phyloP scores from a whole-genome alignment of 495 filamentous ascomycete genomes.

The Hypoxylon fuscum region DNA sequence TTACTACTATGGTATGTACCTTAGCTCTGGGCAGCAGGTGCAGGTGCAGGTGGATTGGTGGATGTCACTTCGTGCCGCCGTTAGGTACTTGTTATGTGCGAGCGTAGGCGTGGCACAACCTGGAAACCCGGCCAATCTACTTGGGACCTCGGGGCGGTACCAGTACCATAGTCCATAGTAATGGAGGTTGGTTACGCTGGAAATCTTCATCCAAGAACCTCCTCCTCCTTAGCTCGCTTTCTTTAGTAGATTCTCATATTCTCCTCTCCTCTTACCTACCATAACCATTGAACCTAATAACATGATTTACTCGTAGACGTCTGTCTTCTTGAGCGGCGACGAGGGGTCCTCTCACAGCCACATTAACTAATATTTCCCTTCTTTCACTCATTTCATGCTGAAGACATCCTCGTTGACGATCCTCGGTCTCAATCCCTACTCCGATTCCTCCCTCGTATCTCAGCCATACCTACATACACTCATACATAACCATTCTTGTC shows the following conservation, averaged over 20 bases:
- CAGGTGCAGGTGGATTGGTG: neutral
- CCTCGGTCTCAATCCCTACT: conserved; percentile 2
- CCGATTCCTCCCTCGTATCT: conserved; percentile 3
- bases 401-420: conserved; percentile 2
- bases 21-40: conserved; percentile 14
- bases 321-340: conserved; percentile 21
- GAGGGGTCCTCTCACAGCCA: conserved; percentile 10
- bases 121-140: conserved; percentile 25
- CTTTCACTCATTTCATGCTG: neutral
- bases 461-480: neutral
- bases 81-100: conserved; percentile 14
- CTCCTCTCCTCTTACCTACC: neutral
- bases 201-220: conserved; percentile 26
- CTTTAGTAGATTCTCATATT: conserved; percentile 16
- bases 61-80: conserved; percentile 8
- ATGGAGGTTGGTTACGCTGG: conserved; percentile 8
- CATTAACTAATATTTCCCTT: conserved; percentile 11
- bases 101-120: conserved; percentile 11
- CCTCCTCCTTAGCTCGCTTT: conserved; percentile 21
- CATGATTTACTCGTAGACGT: conserved; percentile 22
- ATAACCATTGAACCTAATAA: conserved; percentile 11
- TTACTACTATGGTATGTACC: neutral
- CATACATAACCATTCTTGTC: conserved; percentile 8
- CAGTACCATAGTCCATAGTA: too few relatives aligned
- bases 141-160: conserved; percentile 3